Percentiles rank a stretch among this genome's conserved stretches.
Conservation (phyloP, 2,329 filamentous ascomycete species). For the Neopestalotiopsis sp. region DNA sequence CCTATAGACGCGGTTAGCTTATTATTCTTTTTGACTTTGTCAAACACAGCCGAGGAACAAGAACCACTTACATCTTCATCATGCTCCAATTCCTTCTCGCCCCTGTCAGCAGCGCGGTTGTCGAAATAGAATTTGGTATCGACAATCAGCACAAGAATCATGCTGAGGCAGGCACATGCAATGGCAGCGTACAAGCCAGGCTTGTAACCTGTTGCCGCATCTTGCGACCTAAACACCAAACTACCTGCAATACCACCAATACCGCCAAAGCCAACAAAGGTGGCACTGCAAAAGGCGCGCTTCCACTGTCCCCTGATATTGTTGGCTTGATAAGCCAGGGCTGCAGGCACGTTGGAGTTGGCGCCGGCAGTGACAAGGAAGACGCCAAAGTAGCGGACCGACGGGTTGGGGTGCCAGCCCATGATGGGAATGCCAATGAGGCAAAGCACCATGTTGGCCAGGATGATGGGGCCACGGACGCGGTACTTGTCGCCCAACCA, state of each 20-base stretch:
- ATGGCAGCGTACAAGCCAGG: constrained; percentile 63
- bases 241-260: constrained; percentile 78
- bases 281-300: constrained; percentile 77
- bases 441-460: constrained; percentile 69
- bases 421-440: constrained; percentile 76
- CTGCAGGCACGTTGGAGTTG: constrained; percentile 77
- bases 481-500: constrained; percentile 72
- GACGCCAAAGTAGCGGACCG: constrained; percentile 73
- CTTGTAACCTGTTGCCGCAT: constrained; percentile 55
- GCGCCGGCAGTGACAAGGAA: constrained; percentile 79
- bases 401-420: constrained; percentile 64
- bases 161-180: constrained; percentile 50
- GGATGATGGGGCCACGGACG: constrained; percentile 69
- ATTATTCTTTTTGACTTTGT: background rate
- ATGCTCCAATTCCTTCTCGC: constrained; percentile 56
- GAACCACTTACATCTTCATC: constrained; percentile 49
- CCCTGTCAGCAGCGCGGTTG: constrained; percentile 58
- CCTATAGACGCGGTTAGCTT: constrained; percentile 19
- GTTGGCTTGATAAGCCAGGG: constrained; percentile 83
- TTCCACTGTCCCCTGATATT: constrained; percentile 90
- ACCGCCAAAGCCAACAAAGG: constrained; percentile 76
- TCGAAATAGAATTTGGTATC: constrained; percentile 47
- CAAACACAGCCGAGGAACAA: too few relatives aligned
- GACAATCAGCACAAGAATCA: constrained; percentile 50
- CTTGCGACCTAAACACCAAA: constrained; percentile 67